These are phyloP conservation scores for Takashimella tepidaria DNA, from an alignment of 1,284 basidiomycete species.

Conservation along the genomic window DNA sequence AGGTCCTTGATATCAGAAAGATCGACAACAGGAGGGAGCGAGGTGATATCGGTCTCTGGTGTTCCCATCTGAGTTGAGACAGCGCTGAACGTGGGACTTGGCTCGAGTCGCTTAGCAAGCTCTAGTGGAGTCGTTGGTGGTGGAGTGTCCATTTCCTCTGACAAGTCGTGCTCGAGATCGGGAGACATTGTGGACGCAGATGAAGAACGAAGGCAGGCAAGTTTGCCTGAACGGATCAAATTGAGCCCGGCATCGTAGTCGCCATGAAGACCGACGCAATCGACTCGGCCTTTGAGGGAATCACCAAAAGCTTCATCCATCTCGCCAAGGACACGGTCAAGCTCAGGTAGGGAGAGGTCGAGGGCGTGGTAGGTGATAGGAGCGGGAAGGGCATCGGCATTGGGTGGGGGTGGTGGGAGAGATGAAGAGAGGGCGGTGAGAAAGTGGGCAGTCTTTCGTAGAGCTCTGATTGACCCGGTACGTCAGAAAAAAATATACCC, in stretches of 20 bases:
- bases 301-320: constrained; percentile 63
- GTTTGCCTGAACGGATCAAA: constrained; percentile 50
- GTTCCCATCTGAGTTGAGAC: background rate
- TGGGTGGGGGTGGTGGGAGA: constrained; percentile 45
- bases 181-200: background rate
- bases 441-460: constrained; percentile 86
- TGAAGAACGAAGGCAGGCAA: constrained; percentile 23
- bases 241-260: constrained; percentile 76
- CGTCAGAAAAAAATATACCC: too few relatives aligned
- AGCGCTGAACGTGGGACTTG: background rate
- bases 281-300: constrained; percentile 63
- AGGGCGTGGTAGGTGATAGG: constrained; percentile 86
- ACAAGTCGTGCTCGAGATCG: background rate
- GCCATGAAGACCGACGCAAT: constrained; percentile 76
- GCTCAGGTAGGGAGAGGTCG: constrained; percentile 81
- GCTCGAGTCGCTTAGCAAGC: background rate
- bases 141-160: background rate
- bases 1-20: background rate
- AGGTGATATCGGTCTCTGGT: background rate
- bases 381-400: constrained; percentile 38
- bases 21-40: background rate
- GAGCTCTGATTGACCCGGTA: too few relatives aligned
- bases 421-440: constrained; percentile 64
- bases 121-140: background rate
- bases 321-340: constrained; percentile 70